phyloP scores from a whole-genome alignment of 352 stramenopile genomes.

The Globisporangium sylvaticum region DNA sequence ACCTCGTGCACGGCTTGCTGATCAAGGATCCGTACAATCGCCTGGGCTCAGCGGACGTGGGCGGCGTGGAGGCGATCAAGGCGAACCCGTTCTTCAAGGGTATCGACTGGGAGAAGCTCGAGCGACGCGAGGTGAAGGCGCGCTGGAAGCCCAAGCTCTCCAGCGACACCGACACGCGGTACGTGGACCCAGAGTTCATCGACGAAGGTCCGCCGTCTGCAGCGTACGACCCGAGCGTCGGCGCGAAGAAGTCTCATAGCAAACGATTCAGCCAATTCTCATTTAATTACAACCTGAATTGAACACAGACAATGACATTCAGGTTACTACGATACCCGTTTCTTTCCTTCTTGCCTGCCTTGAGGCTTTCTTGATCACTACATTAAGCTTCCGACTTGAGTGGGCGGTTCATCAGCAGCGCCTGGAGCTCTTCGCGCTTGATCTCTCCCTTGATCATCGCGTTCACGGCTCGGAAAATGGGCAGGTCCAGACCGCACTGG shows the following conservation, averaged over 20 bases:
- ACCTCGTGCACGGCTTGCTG: slow-evolving; percentile 70
- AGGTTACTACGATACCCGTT: no score
- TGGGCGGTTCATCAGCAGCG: slow-evolving; percentile 78
- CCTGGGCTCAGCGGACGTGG: slow-evolving; percentile 58
- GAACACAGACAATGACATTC: neutral
- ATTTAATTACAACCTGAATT: slow-evolving; percentile 82
- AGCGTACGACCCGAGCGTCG: slow-evolving; percentile 66
- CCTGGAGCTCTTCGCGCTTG: slow-evolving; percentile 67
- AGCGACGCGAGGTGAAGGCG: slow-evolving; percentile 65
- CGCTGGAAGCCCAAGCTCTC: slow-evolving; percentile 83
- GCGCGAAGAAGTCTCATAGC: slow-evolving; percentile 60
- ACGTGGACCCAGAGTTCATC: slow-evolving; percentile 87
- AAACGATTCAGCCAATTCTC: slow-evolving; percentile 89
- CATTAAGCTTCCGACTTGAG: slow-evolving; percentile 72
- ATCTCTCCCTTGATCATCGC: slow-evolving; percentile 82
- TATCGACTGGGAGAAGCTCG: slow-evolving; percentile 76
- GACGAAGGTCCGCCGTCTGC: slow-evolving; percentile 81
- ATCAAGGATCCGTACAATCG: slow-evolving; percentile 68
- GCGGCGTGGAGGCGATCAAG: slow-evolving; percentile 74
- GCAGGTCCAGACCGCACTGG: slow-evolving; percentile 87
- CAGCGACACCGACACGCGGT: slow-evolving; percentile 83
- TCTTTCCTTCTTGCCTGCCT: neutral
- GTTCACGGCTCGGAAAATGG: slow-evolving; percentile 87
- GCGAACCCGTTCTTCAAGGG: slow-evolving; percentile 60
- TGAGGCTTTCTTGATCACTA: neutral